Evolutionary conservation across 2,329 filamentous ascomycete species (phyloP).

Genomic region (Gnomoniopsis sp.): DNA sequence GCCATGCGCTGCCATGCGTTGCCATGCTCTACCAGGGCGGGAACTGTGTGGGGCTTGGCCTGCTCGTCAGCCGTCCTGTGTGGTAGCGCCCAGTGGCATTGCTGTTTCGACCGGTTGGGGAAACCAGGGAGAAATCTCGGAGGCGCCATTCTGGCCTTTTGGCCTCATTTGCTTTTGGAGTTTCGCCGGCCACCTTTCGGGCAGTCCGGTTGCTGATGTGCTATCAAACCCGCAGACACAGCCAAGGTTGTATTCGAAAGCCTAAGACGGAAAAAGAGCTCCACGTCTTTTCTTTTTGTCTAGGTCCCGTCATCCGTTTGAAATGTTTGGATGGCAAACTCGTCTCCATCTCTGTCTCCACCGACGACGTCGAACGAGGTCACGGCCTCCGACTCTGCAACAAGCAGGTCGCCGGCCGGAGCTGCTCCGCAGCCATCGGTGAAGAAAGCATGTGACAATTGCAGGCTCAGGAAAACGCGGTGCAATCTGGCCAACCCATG

Average conservation of each 20-base stretch:
- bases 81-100: background rate
- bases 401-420: background rate
- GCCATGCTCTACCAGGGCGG: background rate
- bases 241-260: background rate
- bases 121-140: conserved; percentile 10
- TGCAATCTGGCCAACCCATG: conserved; percentile 10
- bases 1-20: background rate
- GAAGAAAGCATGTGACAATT: conserved; percentile 13
- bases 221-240: background rate
- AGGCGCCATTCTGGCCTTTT: background rate
- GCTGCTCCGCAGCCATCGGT: conserved; percentile 2
- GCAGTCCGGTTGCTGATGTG: background rate
- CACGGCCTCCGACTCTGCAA: background rate
- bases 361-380: background rate
- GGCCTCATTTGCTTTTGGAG: no score
- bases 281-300: background rate
- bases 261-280: background rate
- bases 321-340: conserved; percentile 12
- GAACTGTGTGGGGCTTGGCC: background rate
- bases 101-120: conserved; percentile 1
- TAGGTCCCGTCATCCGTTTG: background rate
- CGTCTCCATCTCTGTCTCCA: conserved; percentile 12
- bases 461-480: conserved; percentile 9
- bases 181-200: conserved; percentile 7
- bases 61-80: background rate